Conservation (phyloP, 805 yeast genomes). For the Candida ficus region DNA sequence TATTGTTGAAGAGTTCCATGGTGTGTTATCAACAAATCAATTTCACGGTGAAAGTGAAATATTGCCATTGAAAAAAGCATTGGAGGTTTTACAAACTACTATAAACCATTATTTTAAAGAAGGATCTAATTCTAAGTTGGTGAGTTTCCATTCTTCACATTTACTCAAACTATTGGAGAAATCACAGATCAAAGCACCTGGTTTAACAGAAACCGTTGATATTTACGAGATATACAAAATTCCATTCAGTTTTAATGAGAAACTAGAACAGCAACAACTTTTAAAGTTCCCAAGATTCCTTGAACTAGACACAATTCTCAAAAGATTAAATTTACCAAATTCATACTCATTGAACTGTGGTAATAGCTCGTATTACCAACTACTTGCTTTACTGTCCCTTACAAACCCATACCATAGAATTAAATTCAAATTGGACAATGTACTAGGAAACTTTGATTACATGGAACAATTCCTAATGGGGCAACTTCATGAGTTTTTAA, state of each 20-base stretch:
- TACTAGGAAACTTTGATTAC: conserved; percentile 10
- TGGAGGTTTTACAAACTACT: neutral
- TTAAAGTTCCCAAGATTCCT: conserved; percentile 5
- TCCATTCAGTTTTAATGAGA: conserved; percentile 8
- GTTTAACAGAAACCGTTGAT: too few relatives aligned
- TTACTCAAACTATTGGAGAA: neutral
- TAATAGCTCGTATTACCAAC: conserved; percentile 15
- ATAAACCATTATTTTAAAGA: neutral
- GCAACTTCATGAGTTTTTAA: conserved; percentile 6
- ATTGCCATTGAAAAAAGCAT: conserved; percentile 9
- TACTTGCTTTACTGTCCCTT: conserved; percentile 12
- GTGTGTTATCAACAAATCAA: conserved; percentile 17
- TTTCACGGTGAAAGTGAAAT: conserved; percentile 17
- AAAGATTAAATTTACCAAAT: conserved; percentile 14
- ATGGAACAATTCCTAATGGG: conserved; percentile 10
- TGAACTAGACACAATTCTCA: conserved; percentile 11
- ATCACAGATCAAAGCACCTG: neutral
- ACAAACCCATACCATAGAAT: conserved; percentile 17
- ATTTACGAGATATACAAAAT: conserved; percentile 12
- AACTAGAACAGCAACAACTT: neutral
- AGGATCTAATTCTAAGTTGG: neutral
- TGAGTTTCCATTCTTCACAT: neutral
- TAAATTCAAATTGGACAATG: conserved; percentile 13
- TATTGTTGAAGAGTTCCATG: conserved; percentile 17
- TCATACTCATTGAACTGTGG: conserved; percentile 15